Base-by-base conservation (phyloP, 139 green algal species). In the Chlamydomonas incerta region DNA sequence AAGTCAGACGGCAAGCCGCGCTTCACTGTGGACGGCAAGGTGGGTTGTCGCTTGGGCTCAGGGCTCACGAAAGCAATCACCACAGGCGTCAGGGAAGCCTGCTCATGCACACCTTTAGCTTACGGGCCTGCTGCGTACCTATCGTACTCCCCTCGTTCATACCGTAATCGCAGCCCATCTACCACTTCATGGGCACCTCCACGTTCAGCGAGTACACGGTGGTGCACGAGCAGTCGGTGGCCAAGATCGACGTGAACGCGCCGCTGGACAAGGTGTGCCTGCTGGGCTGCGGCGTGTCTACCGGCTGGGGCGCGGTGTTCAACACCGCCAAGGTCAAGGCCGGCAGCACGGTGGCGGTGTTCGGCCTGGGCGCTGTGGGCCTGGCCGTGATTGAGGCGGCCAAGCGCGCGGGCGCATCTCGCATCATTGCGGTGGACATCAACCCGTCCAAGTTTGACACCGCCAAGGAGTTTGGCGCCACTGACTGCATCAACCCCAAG, bases 151-250 rank as follows among this genome's bases (percentile, higher is more conserved):
- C 72, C 37, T 35, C n/a, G n/a, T n/a, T n/a, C n/a, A n/a, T n/a
- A n/a, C n/a, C n/a, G n/a, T n/a, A n/a, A n/a, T n/a, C n/a, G 77
- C 87, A 96, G 92, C 93, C 93, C 52, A 95, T 99, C 70, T 99
- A 93, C 88, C 98, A 99, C 92, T 99, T 99, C 92, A 99, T 99
- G 98, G 98, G 98, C 79, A 99, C 96, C 67, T 96, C 90, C 72
- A 99, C 98, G 29, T 99, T 99, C 83, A 90, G 90, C 11, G 94
- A 99, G 93, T 99, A 99, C 93, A 98, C 98, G 0, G 98, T 99
- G 37, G 91, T 99, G 35, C 96, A 99, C 77, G 97, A 99, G 85
- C 92, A 96, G 87, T 94, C 83, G 31, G 94, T 97, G 33, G 96
- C 96, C 35, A 96, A 97, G 87, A 91, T 98, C 21, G 76, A 92